phyloP scores from a whole-genome alignment of 2,329 filamentous ascomycete genomes.

The Colletotrichum aenigma region DNA sequence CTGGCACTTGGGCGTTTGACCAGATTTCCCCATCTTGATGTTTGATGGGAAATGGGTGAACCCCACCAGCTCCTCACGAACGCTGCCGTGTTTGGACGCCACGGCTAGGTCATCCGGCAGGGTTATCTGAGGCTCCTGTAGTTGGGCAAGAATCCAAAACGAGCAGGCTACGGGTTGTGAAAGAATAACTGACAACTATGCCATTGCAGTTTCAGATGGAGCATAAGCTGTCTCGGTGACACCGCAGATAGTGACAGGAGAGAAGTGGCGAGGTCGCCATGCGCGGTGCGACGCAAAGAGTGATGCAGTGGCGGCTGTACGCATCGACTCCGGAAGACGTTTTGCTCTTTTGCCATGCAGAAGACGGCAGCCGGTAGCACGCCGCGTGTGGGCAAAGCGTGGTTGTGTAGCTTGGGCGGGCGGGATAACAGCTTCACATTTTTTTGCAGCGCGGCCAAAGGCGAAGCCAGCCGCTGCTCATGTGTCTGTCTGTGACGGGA shows the following conservation, averaged over 20 bases:
- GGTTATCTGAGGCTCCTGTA: background rate
- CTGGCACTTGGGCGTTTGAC: conserved; percentile 6
- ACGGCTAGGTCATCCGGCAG: background rate
- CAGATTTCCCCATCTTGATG: background rate
- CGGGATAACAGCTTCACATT: conserved; percentile 1
- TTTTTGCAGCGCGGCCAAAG: background rate
- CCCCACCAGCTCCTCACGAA: conserved; percentile 11
- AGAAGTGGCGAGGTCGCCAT: conserved; percentile 22
- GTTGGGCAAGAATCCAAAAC: conserved; percentile 3
- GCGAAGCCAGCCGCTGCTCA: conserved; percentile 25
- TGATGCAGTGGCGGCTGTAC: conserved; percentile 32
- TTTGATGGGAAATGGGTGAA: background rate
- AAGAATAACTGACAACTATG: background rate
- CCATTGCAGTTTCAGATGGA: conserved; percentile 32
- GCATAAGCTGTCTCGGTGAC: conserved; percentile 31
- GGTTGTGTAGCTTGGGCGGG: conserved; percentile 14
- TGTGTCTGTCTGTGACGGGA: background rate
- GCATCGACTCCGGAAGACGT: conserved; percentile 37
- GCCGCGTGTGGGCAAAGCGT: conserved; percentile 32
- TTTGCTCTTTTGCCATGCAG: conserved; percentile 31
- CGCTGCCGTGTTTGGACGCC: background rate
- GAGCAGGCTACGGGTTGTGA: background rate
- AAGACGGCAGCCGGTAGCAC: conserved; percentile 31
- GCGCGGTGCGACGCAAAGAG: conserved; percentile 25
- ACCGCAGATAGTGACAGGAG: conserved; percentile 37